Percentiles rank a stretch among this genome's conserved stretches.
Evolutionary conservation across 768 basidiomycete species (phyloP).

Genomic region (Pilatotrama ljubarskyi): DNA sequence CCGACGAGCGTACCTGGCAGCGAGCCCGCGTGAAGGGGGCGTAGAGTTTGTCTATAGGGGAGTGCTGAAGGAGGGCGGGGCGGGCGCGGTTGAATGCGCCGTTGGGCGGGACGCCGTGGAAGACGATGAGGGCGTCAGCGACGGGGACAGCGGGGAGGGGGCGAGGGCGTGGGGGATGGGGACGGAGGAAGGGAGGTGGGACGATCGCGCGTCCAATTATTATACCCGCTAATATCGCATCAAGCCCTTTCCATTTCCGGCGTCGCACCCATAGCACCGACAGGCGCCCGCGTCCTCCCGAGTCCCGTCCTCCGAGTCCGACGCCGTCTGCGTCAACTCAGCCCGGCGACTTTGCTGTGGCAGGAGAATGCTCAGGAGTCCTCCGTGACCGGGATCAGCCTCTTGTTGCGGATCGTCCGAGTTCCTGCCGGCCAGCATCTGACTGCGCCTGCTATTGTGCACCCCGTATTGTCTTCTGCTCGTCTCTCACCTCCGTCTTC

Average conservation of each 20-base stretch:
- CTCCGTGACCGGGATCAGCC: neutral
- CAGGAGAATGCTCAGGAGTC: neutral
- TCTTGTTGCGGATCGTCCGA: neutral
- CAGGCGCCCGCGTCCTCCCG: slow-evolving; percentile 2
- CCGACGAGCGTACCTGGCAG: slow-evolving; percentile 1
- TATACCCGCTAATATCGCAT: slow-evolving; percentile 14
- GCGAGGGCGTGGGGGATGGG: slow-evolving; percentile 4
- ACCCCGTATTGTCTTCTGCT: slow-evolving; percentile 4
- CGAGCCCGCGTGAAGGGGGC: neutral
- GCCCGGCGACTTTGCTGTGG: neutral
- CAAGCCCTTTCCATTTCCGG: slow-evolving; percentile 7
- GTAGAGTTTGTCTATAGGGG: slow-evolving; percentile 11
- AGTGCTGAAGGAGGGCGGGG: neutral
- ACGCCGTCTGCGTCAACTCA: neutral
- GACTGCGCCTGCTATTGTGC: slow-evolving; percentile 12
- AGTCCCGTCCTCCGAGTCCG: neutral
- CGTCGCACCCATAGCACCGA: slow-evolving; percentile 7
- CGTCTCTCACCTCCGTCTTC: slow-evolving; percentile 9
- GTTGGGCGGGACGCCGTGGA: slow-evolving; percentile 17
- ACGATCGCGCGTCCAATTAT: slow-evolving; percentile 18
- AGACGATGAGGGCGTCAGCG: slow-evolving; percentile 8
- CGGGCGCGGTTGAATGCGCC: slow-evolving; percentile 22
- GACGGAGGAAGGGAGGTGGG: slow-evolving; percentile 14
- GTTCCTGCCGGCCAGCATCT: slow-evolving; percentile 9
- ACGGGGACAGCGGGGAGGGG: neutral